phyloP scores from a whole-genome alignment of 2,329 filamentous ascomycete genomes.

The Cladorrhinum sp. region DNA sequence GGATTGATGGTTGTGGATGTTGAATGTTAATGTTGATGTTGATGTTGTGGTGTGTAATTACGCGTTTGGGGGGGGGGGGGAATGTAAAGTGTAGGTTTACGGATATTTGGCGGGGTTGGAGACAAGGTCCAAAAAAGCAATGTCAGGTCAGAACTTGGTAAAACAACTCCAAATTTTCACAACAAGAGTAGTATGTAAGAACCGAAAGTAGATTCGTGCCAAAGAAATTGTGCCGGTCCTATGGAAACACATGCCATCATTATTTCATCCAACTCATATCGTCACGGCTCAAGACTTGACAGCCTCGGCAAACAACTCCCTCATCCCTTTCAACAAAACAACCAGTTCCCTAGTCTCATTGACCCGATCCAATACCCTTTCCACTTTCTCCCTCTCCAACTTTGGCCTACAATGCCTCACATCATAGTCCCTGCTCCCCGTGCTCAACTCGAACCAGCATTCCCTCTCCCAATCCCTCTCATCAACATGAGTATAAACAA shows the following conservation, averaged over 20 bases:
- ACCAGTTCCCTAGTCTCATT: conserved; percentile 77
- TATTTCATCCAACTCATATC: neutral
- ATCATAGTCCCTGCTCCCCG: conserved; percentile 77
- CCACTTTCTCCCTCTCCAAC: conserved; percentile 73
- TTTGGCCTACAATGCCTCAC: conserved; percentile 79
- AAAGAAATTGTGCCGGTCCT: neutral
- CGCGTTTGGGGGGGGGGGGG: neutral
- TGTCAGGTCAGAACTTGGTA: neutral
- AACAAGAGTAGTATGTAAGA: no score
- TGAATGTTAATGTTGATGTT: conserved; percentile 14
- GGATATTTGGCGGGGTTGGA: conserved; percentile 20
- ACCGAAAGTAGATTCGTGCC: neutral
- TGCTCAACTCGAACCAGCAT: conserved; percentile 90
- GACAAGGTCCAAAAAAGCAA: no score
- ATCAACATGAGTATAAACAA: conserved; percentile 83
- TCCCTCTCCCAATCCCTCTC: conserved; percentile 85
- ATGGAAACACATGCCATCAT: neutral
- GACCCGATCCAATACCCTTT: conserved; percentile 71
- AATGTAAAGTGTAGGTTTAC: conserved; percentile 19
- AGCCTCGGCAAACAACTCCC: conserved; percentile 70
- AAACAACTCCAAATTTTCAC: no score
- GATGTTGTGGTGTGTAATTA: neutral
- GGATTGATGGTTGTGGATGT: conserved; percentile 34
- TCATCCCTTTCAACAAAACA: conserved; percentile 75
- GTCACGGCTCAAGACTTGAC: conserved; percentile 47